A percentile compares a stretch with the other conserved stretches of the same genome.
These are phyloP conservation scores for Syzygium oleosum DNA, from an alignment of 345 rosid genomes.

Conservation along the genomic window DNA sequence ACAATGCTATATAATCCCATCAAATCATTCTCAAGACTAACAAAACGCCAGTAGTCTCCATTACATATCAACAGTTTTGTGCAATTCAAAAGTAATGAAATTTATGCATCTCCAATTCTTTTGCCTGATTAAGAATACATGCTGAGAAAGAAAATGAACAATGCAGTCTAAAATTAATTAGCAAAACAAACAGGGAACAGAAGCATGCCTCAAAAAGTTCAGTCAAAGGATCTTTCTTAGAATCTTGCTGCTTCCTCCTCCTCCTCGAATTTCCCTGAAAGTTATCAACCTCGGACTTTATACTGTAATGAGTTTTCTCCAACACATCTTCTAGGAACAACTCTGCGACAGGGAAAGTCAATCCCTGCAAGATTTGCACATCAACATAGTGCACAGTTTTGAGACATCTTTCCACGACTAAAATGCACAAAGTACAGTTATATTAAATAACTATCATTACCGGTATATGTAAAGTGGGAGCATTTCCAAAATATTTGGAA, in stretches of 20 bases:
- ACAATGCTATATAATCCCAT: background rate
- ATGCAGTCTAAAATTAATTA: background rate
- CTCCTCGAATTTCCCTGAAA: constrained; percentile 69
- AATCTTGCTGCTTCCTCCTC: constrained; percentile 64
- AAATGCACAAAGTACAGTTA: background rate
- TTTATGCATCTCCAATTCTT: background rate
- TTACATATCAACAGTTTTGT: background rate
- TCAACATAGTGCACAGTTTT: background rate
- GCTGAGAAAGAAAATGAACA: background rate
- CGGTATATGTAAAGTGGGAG: constrained; percentile 77
- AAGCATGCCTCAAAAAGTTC: constrained; percentile 67
- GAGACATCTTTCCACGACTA: background rate
- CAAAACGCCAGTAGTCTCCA: background rate
- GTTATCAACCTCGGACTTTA: constrained; percentile 52
- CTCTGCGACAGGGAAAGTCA: constrained; percentile 85
- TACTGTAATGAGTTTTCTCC: constrained; percentile 62
- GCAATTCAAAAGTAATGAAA: background rate
- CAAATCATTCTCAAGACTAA: background rate
- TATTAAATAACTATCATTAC: constrained; percentile 26
- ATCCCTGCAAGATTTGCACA: constrained; percentile 42
- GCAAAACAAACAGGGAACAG: background rate
- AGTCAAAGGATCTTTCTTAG: constrained; percentile 61
- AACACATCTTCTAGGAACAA: constrained; percentile 81
- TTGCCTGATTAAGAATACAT: background rate
- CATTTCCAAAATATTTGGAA: constrained; percentile 74